Percentiles rank a stretch among this genome's conserved stretches.
Evolutionary conservation across 1,139 yeast species (phyloP).

Genomic region (Yamadazyma atlantica): DNA sequence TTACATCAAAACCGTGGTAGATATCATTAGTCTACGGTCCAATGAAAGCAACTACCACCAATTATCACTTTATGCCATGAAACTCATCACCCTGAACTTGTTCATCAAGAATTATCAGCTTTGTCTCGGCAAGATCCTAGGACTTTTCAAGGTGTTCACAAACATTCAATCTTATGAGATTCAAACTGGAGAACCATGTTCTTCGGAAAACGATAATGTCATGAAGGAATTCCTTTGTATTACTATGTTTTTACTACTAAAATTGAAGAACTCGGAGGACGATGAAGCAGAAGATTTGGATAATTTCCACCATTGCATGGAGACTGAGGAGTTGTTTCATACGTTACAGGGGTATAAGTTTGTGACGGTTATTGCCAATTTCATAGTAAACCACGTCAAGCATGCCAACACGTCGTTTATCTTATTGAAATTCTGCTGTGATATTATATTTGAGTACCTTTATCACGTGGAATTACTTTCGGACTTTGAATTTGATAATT

Average conservation of each 20-base stretch:
- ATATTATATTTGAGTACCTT: conserved; percentile 44
- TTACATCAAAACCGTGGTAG: conserved; percentile 36
- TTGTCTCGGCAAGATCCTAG: conserved; percentile 43
- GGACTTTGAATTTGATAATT: conserved; percentile 32
- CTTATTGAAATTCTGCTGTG: conserved; percentile 40
- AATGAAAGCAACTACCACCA: conserved; percentile 24
- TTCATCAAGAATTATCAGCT: conserved; percentile 37
- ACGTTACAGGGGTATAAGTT: conserved; percentile 40
- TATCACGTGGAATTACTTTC: conserved; percentile 35
- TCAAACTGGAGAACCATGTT: conserved; percentile 7
- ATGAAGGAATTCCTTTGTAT: conserved; percentile 40
- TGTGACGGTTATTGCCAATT: conserved; percentile 46
- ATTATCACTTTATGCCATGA: conserved; percentile 36
- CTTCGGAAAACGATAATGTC: conserved; percentile 11
- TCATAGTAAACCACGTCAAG: conserved; percentile 31
- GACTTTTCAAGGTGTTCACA: conserved; percentile 33
- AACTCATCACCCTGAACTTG: conserved; percentile 38
- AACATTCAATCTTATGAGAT: conserved; percentile 16
- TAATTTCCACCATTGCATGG: conserved; percentile 14
- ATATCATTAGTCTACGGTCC: conserved; percentile 21
- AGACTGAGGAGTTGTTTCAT: conserved; percentile 23
- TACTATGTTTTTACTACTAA: conserved; percentile 32
- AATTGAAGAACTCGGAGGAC: conserved; percentile 27
- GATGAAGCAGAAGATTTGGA: conserved; percentile 9
- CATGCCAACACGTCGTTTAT: conserved; percentile 29